A percentile compares a stretch with the other conserved stretches of the same genome.
phyloP scores from a whole-genome alignment of 1,284 basidiomycete genomes.

The Pisolithus thermaeus region DNA sequence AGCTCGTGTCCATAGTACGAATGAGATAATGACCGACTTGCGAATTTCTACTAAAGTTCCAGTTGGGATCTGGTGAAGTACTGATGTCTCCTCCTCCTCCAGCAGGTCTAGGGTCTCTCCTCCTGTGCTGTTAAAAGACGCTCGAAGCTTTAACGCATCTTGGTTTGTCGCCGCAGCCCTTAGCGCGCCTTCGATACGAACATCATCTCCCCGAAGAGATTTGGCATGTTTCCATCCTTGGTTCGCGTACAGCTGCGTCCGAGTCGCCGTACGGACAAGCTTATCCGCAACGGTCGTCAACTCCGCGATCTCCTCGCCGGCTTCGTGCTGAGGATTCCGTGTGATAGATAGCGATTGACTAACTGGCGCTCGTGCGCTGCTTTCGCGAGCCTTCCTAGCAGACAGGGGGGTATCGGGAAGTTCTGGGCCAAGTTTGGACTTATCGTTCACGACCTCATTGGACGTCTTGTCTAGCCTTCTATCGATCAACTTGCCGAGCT shows the following conservation, averaged over 20 bases:
- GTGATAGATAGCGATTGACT: neutral
- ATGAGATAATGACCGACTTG: slow-evolving; percentile 35
- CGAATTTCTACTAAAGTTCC: slow-evolving; percentile 60
- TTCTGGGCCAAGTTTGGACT: neutral
- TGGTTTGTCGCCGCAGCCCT: slow-evolving; percentile 4
- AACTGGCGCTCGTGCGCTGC: neutral
- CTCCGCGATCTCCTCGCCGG: no score
- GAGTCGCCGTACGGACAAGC: slow-evolving; percentile 22
- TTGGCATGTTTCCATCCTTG: slow-evolving; percentile 26
- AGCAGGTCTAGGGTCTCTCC: slow-evolving; percentile 11
- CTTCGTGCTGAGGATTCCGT: neutral
- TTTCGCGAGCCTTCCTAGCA: neutral
- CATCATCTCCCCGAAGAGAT: slow-evolving; percentile 29
- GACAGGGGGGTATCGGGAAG: neutral
- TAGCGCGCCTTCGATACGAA: slow-evolving; percentile 21
- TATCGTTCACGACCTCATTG: neutral
- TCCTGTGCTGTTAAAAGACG: slow-evolving; percentile 16
- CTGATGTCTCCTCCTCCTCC: slow-evolving; percentile 12
- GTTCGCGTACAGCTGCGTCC: slow-evolving; percentile 17
- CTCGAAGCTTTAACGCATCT: slow-evolving; percentile 15
- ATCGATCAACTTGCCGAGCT: neutral
- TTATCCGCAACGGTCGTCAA: slow-evolving; percentile 22
- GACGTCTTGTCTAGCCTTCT: neutral
- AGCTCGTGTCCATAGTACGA: neutral
- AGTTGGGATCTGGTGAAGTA: slow-evolving; percentile 17